phyloP scores from a whole-genome alignment of 805 yeast species.

The Dipodascus geniculatus region DNA sequence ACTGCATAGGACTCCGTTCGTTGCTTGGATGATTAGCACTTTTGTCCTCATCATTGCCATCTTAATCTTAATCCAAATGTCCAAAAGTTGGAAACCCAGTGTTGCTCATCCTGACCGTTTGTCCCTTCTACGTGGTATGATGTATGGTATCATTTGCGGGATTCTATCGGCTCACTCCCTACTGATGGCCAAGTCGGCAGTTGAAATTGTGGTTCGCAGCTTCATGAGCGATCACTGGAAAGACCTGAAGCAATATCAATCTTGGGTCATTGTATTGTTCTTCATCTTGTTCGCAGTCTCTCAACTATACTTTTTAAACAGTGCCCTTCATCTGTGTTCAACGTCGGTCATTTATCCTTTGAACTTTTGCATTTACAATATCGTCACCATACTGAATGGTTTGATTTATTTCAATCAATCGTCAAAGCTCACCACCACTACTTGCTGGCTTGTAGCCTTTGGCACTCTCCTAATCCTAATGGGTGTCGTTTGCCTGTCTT shows the following conservation, averaged over 20 bases:
- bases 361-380: constrained; percentile 73
- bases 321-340: constrained; percentile 56
- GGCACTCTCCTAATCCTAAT: constrained; percentile 32
- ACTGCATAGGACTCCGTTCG: constrained; percentile 35
- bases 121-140: constrained; percentile 40
- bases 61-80: constrained; percentile 9
- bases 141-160: constrained; percentile 62
- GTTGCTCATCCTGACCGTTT: constrained; percentile 13
- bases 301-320: constrained; percentile 63
- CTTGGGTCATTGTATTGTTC: constrained; percentile 40
- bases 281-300: constrained; percentile 55
- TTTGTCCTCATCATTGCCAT: constrained; percentile 22
- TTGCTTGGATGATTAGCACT: constrained; percentile 42
- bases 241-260: constrained; percentile 30
- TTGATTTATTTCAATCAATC: constrained; percentile 47
- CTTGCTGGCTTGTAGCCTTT: constrained; percentile 35
- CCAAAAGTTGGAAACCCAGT: constrained; percentile 12
- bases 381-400: constrained; percentile 55
- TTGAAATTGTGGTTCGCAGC: constrained; percentile 49
- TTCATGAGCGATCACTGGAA: constrained; percentile 25
- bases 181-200: constrained; percentile 72
- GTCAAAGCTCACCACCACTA: constrained; percentile 24
- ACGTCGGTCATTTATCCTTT: constrained; percentile 76
- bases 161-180: constrained; percentile 76
- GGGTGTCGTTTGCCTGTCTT: constrained; percentile 60